phyloP scores from a whole-genome alignment of 192 early-diverging fungal species.

The Backusella tuberculispora region DNA sequence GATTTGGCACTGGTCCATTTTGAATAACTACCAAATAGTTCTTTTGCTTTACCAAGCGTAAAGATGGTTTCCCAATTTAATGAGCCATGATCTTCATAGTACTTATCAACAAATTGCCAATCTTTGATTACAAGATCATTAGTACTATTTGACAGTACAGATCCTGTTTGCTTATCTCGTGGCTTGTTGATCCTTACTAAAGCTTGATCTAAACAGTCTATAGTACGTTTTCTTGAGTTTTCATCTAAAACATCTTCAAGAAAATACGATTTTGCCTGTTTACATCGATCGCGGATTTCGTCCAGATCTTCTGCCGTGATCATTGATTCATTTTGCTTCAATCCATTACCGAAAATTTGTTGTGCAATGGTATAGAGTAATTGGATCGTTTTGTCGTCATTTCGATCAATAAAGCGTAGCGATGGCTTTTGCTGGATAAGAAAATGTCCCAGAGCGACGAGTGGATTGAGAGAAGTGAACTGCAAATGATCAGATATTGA shows the following conservation, averaged over 20 bases:
- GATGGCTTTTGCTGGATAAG: slow-evolving; percentile 6
- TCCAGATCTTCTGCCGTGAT: neutral
- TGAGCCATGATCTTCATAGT: neutral
- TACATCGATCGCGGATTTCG: slow-evolving; percentile 1
- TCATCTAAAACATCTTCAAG: neutral
- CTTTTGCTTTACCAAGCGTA: slow-evolving; percentile 10
- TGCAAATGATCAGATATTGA: slow-evolving; percentile 9
- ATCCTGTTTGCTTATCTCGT: neutral
- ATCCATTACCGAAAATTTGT: slow-evolving; percentile 2
- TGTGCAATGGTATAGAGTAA: neutral
- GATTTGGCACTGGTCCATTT: slow-evolving; percentile 5
- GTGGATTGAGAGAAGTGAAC: neutral
- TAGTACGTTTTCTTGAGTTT: neutral
- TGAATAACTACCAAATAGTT: neutral
- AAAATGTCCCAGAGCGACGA: slow-evolving; percentile 14
- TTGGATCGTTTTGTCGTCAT: slow-evolving; percentile 1
- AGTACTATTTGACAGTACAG: neutral
- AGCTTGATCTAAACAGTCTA: slow-evolving; percentile 7
- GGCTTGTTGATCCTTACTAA: neutral
- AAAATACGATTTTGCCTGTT: neutral
- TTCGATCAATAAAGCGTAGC: neutral
- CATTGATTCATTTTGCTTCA: neutral
- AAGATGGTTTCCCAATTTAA: slow-evolving; percentile 3
- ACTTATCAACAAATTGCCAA: slow-evolving; percentile 13
- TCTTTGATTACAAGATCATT: neutral